These are phyloP conservation scores for Exutisphaerella laricina DNA, from an alignment of 2,329 filamentous ascomycete genomes.

Conservation along the genomic window DNA sequence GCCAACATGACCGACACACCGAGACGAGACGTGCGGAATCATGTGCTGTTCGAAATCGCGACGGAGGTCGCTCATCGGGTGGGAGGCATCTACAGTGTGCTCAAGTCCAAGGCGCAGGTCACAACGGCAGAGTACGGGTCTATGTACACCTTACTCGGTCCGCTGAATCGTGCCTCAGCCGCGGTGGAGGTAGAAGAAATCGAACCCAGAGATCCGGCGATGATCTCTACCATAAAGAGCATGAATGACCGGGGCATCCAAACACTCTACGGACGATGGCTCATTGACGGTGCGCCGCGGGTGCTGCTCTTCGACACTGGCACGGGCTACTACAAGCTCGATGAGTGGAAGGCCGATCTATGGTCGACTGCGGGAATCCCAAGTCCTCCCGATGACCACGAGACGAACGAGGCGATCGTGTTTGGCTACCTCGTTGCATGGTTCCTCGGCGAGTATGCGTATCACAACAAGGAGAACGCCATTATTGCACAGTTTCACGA, in stretches of 20 bases:
- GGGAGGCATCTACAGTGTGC: constrained; percentile 96
- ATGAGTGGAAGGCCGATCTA: constrained; percentile 96
- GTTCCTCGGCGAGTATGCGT: constrained; percentile 98
- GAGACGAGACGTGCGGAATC: constrained; percentile 77
- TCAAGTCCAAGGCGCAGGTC: constrained; percentile 97
- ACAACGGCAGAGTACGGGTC: constrained; percentile 99
- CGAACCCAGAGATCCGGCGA: constrained; percentile 71
- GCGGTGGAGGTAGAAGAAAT: constrained; percentile 97
- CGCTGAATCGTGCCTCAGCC: constrained; percentile 85
- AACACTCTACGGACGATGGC: constrained; percentile 90
- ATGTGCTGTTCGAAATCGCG: constrained; percentile 92
- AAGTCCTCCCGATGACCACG: constrained; percentile 82
- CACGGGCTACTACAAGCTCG: constrained; percentile 80
- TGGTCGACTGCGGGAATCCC: constrained; percentile 93
- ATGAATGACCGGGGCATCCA: constrained; percentile 91
- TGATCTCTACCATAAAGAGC: constrained; percentile 76
- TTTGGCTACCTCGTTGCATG: constrained; percentile 97
- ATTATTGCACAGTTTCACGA: constrained; percentile 99
- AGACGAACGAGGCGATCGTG: constrained; percentile 96
- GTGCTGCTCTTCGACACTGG: constrained; percentile 94
- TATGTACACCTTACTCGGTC: constrained; percentile 89
- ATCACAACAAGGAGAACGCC: constrained; percentile 83
- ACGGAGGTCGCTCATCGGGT: constrained; percentile 98
- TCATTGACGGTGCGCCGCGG: constrained; percentile 91
- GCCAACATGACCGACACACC: constrained; percentile 34